Evolutionary conservation across 2,329 filamentous ascomycete genomes (phyloP).

Genomic region (Colletotrichum somersetense): DNA sequence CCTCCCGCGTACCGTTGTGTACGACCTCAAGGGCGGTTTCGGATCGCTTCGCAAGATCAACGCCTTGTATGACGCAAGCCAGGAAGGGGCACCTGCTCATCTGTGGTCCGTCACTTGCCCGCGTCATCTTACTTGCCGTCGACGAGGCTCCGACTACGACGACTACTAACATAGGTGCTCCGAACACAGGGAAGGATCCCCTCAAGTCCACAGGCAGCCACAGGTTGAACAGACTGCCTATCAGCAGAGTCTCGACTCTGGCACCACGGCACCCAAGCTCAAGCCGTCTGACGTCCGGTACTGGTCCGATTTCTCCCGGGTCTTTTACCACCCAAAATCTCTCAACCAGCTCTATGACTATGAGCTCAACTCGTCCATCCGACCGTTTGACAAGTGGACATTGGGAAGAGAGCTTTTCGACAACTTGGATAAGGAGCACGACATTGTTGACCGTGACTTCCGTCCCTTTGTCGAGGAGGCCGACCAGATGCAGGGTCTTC

Average conservation of each 20-base stretch:
- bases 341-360: slow-evolving; percentile 90
- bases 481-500: slow-evolving; percentile 90
- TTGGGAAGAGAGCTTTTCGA: slow-evolving; percentile 82
- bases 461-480: slow-evolving; percentile 92
- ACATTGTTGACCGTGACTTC: slow-evolving; percentile 90
- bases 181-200: slow-evolving; percentile 69
- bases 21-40: slow-evolving; percentile 95
- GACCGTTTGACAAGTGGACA: slow-evolving; percentile 84
- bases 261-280: slow-evolving; percentile 72
- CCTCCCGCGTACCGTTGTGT: slow-evolving; percentile 90
- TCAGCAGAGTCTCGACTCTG: slow-evolving; percentile 82
- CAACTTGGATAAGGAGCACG: slow-evolving; percentile 81
- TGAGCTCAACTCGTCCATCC: slow-evolving; percentile 82
- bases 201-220: slow-evolving; percentile 76
- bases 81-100: slow-evolving; percentile 44
- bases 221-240: slow-evolving; percentile 80
- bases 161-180: slow-evolving; percentile 19
- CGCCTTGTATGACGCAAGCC: slow-evolving; percentile 78
- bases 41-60: slow-evolving; percentile 90
- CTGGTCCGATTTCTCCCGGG: slow-evolving; percentile 95
- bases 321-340: slow-evolving; percentile 92
- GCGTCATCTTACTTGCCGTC: not conserved
- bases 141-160: not conserved
- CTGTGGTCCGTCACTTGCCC: slow-evolving; percentile 49
- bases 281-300: slow-evolving; percentile 83